Conservation (phyloP, 176 grass and related monocot genomes). For the Ensete ventricosum region DNA sequence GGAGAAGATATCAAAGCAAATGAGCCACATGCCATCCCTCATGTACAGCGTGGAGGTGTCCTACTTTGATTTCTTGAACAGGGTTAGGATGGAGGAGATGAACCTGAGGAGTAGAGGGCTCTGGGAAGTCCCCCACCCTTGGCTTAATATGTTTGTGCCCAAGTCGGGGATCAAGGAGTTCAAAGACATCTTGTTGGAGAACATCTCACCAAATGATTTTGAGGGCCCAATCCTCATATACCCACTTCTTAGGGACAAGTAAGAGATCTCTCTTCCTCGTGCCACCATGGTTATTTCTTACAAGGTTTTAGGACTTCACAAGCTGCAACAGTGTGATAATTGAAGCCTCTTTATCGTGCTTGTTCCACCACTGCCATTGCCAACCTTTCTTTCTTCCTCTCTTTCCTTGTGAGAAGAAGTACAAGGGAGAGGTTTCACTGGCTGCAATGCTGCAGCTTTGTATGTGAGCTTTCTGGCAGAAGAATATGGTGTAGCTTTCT, state of each 20-base stretch:
- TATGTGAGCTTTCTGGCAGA: no score
- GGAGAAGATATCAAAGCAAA: slow-evolving; percentile 45
- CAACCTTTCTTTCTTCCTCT: no score
- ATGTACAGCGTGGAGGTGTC: slow-evolving; percentile 84
- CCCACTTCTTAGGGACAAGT: slow-evolving; percentile 84
- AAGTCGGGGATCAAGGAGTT: slow-evolving; percentile 62
- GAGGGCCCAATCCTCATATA: slow-evolving; percentile 90
- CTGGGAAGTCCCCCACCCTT: slow-evolving; percentile 93
- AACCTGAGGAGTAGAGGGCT: slow-evolving; percentile 60
- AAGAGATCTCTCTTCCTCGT: slow-evolving; percentile 27
- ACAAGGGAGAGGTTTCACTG: no score
- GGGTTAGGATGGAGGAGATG: slow-evolving; percentile 89
- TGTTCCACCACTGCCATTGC: no score
- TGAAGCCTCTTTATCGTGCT: no score
- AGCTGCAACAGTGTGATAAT: no score
- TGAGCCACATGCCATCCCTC: slow-evolving; percentile 58
- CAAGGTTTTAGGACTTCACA: no score
- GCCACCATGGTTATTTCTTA: no score
- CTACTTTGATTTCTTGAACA: slow-evolving; percentile 92
- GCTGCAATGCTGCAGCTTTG: no score
- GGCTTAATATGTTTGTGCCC: slow-evolving; percentile 98
- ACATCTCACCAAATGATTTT: slow-evolving; percentile 54
- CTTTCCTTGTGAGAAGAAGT: no score
- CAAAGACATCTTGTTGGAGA: slow-evolving; percentile 58
- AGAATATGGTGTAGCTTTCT: no score